These are phyloP conservation scores for Mycothermus thermophilus DNA, from an alignment of 495 filamentous ascomycete genomes.

Conservation along the genomic window DNA sequence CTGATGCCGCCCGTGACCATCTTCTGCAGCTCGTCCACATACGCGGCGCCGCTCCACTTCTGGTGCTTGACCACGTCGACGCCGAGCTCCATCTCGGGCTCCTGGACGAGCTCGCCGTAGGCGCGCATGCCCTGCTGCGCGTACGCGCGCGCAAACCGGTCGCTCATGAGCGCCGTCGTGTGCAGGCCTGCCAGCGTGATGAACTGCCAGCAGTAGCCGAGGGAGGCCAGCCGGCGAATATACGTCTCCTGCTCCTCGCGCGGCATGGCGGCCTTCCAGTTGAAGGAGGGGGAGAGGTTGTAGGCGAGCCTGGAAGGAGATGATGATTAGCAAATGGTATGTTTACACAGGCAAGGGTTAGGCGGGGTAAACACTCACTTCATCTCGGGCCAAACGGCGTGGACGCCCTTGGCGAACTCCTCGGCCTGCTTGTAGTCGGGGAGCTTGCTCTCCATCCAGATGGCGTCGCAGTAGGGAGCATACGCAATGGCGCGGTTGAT, in stretches of 20 bases:
- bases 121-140: slow-evolving; percentile 78
- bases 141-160: slow-evolving; percentile 79
- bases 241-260: slow-evolving; percentile 91
- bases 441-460: slow-evolving; percentile 99
- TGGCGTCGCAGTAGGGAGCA: slow-evolving; percentile 84
- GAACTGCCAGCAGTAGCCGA: slow-evolving; percentile 99
- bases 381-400: slow-evolving; percentile 88
- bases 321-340: too few relatives aligned
- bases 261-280: slow-evolving; percentile 98
- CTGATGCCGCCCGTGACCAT: slow-evolving; percentile 94
- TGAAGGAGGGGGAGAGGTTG: slow-evolving; percentile 97
- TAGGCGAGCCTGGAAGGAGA: slow-evolving; percentile 57
- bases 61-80: slow-evolving; percentile 96
- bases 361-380: slow-evolving; percentile 47
- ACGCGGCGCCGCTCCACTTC: slow-evolving; percentile 94
- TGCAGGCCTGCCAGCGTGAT: slow-evolving; percentile 97
- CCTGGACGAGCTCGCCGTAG: slow-evolving; percentile 91
- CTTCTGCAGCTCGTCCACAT: slow-evolving; percentile 86
- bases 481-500: slow-evolving; percentile 86
- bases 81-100: slow-evolving; percentile 82
- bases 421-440: slow-evolving; percentile 86
- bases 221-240: slow-evolving; percentile 69
- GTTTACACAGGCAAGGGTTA: not conserved
- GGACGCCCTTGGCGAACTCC: slow-evolving; percentile 89
- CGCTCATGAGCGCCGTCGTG: slow-evolving; percentile 79